phyloP scores from a whole-genome alignment of 441 rosid species.

The Arabidopsis hybrid region DNA sequence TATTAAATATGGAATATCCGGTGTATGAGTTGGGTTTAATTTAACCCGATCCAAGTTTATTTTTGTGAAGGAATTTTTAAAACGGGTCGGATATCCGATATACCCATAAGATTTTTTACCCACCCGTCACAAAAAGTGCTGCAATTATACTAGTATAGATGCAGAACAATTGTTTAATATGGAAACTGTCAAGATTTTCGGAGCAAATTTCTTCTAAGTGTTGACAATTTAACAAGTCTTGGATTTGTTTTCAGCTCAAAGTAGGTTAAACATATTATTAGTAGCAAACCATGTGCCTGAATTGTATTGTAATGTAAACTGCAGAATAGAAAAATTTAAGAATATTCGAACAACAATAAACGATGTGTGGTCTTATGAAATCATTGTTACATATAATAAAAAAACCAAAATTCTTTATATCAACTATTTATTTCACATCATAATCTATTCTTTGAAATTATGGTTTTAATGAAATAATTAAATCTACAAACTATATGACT shows the following conservation, averaged over 20 bases:
- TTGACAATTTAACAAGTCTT: constrained; percentile 17
- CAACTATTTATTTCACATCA: constrained; percentile 13
- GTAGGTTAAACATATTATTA: constrained; percentile 23
- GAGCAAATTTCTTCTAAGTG: constrained; percentile 6
- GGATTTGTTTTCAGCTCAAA: constrained; percentile 13
- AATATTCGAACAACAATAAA: constrained; percentile 33
- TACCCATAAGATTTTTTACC: too few relatives aligned
- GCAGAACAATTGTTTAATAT: neutral
- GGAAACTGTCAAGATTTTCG: neutral
- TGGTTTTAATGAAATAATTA: neutral
- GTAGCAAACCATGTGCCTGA: constrained; percentile 31
- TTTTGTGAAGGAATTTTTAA: too few relatives aligned
- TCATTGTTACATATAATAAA: constrained; percentile 13
- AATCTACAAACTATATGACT: constrained; percentile 13
- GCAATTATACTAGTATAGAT: too few relatives aligned
- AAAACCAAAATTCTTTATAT: constrained; percentile 27
- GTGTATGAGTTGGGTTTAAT: too few relatives aligned
- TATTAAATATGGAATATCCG: too few relatives aligned
- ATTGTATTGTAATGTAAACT: constrained; percentile 28
- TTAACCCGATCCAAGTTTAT: too few relatives aligned
- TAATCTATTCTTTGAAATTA: neutral
- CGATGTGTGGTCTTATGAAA: constrained; percentile 9
- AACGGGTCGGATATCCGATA: too few relatives aligned
- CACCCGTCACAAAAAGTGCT: too few relatives aligned
- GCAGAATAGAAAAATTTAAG: neutral